Percentiles rank a stretch among this genome's conserved stretches.
Conservation (phyloP, 345 rosid species). For the Capsella bursapastoris region DNA sequence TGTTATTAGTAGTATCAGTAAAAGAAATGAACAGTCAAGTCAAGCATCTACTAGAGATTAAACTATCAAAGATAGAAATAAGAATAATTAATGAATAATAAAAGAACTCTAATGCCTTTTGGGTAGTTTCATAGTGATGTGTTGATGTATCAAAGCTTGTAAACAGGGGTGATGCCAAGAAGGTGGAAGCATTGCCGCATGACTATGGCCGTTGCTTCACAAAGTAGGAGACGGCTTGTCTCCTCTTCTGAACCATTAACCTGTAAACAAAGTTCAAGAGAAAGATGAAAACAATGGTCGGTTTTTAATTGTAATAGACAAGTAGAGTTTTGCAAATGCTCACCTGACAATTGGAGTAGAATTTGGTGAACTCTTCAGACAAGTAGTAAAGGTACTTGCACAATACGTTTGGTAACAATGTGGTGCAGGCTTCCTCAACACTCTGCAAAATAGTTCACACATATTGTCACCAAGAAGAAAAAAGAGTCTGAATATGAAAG, state of each 20-base stretch:
- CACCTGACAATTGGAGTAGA: conserved; percentile 81
- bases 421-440: conserved; percentile 77
- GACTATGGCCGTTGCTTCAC: conserved; percentile 80
- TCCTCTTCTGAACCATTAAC: conserved; percentile 79
- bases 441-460: conserved; percentile 40
- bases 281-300: background rate
- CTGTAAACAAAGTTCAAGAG: conserved; percentile 35
- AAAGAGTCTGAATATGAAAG: background rate
- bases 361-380: conserved; percentile 69
- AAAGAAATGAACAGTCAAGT: no score
- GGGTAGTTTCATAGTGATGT: background rate
- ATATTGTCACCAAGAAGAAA: conserved; percentile 1
- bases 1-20: no score
- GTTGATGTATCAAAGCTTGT: conserved; percentile 57
- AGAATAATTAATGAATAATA: no score
- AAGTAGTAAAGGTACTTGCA: conserved; percentile 77
- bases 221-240: conserved; percentile 69
- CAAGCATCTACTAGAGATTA: no score
- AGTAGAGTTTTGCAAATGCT: background rate
- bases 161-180: conserved; percentile 72
- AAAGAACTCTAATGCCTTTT: background rate
- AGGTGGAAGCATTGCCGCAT: conserved; percentile 82
- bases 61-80: no score
- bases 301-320: background rate
- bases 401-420: conserved; percentile 64